These are phyloP conservation scores for Kingdonia uniflora DNA, from an alignment of 164 flowering plant species.

Conservation along the genomic window DNA sequence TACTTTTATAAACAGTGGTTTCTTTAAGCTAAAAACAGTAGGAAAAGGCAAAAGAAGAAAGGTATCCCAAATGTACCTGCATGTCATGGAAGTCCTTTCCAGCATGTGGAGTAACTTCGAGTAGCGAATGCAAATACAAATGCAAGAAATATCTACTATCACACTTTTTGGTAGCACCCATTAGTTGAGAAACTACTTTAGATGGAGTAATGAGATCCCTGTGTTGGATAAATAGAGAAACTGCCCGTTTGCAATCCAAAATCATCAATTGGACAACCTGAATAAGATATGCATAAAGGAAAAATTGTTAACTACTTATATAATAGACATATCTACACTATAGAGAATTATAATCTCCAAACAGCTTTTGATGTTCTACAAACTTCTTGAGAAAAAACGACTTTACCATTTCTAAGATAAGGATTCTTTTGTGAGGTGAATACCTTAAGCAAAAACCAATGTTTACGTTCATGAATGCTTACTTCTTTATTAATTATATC, in stretches of 20 bases:
- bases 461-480: too few species aligned
- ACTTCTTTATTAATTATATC: too few species aligned
- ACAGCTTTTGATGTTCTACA: too few species aligned
- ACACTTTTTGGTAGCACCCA: constrained; percentile 48
- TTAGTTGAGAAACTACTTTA: constrained; percentile 71
- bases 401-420: too few species aligned
- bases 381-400: too few species aligned
- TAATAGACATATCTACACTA: too few species aligned
- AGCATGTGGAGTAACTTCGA: constrained; percentile 68
- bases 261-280: constrained; percentile 89
- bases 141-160: constrained; percentile 73
- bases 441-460: too few species aligned
- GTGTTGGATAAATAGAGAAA: constrained; percentile 64
- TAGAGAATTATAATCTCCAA: too few species aligned
- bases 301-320: background rate
- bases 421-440: too few species aligned
- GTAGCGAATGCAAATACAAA: constrained; percentile 76
- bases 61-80: constrained; percentile 48
- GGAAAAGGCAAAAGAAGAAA: too few species aligned
- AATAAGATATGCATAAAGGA: constrained; percentile 2
- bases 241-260: constrained; percentile 79
- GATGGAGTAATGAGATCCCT: constrained; percentile 58
- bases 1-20: too few species aligned
- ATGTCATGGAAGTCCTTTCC: constrained; percentile 93
- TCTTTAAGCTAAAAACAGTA: too few species aligned